Evolutionary conservation across 805 yeast species (phyloP).

Genomic region (Cyberlindnera meyerae): DNA sequence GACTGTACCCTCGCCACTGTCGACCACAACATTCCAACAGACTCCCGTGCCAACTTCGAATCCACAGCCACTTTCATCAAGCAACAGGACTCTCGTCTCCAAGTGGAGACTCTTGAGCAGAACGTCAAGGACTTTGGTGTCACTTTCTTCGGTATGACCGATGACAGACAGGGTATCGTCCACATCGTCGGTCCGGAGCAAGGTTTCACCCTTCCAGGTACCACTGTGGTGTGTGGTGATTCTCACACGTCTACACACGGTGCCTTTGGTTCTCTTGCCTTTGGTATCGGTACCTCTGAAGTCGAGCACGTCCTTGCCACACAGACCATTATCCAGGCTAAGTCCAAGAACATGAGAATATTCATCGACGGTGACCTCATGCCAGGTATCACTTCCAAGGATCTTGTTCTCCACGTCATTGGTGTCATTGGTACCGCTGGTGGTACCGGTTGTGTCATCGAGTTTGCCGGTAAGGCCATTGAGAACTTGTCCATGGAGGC

Average conservation of each 20-base stretch:
- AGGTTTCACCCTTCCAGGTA: conserved; percentile 97
- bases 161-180: conserved; percentile 94
- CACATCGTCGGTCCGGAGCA: conserved; percentile 99
- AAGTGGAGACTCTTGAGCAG: conserved; percentile 86
- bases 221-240: conserved; percentile 99
- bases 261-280: conserved; percentile 95
- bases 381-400: conserved; percentile 94
- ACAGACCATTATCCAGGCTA: conserved; percentile 90
- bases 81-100: conserved; percentile 88
- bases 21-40: conserved; percentile 96
- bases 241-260: conserved; percentile 99
- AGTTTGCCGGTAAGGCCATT: conserved; percentile 94
- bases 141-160: conserved; percentile 92
- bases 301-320: conserved; percentile 99
- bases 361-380: conserved; percentile 75
- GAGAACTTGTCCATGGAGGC: conserved; percentile 92
- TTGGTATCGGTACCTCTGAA: conserved; percentile 98
- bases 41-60: conserved; percentile 73
- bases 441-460: conserved; percentile 96
- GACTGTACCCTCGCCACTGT: conserved; percentile 95
- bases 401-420: conserved; percentile 87
- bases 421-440: conserved; percentile 99
- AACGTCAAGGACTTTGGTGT: conserved; percentile 88
- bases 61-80: conserved; percentile 74
- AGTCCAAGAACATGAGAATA: conserved; percentile 94